Evolutionary conservation across 257 asterid genomes (phyloP), one percentile per base, ranked within the genome.

Genomic region (Solanum lycopersicoides): DNA sequence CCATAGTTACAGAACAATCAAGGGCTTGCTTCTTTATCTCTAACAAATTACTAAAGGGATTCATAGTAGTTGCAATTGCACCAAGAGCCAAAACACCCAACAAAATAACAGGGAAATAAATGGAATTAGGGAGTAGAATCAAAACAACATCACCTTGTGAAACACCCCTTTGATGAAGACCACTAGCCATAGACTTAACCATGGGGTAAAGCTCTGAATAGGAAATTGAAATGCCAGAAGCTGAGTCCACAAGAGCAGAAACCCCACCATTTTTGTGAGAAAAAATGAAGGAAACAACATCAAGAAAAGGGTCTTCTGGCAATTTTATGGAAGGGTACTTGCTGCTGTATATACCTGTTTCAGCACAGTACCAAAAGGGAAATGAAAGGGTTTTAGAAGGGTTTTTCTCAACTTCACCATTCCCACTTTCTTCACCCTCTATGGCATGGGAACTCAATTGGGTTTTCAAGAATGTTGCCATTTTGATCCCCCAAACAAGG

Each of bases 171-270:
- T 83, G 91, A 89, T 94, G 95, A 14, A 95, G 90, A 9, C 98
- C 97, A 86, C 93, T 84, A 30, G 98, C 97, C 92, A 92, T 83
- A 86, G 98, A 95, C 89, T 91, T 91, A 41, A 95, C 92, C 92
- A 94, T 86, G 13, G 93, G 87, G 47, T 10, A 66, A 68, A 96
- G 87, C 86, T 88, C 82, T 15, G 93, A 86, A 90, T 96, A 94
- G 13, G 95, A 87, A 44, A 96, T 15, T 1, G 97, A 91, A 28
- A 91, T 73, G 89, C 98, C 99, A 45, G 98, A 90, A 50, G 90
- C 84, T 30, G 98, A 92, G 90, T 96, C 98, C 45, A 94, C 86
- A 35, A 96, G 90, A 50, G 99, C 98, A 12, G 90, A 88, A 4
- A 41, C 15, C 25, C 97, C 95, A 84, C 69, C 73, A 32, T 96